These are phyloP conservation scores for Phaffia australis DNA, from an alignment of 768 basidiomycete species.

Conservation along the genomic window DNA sequence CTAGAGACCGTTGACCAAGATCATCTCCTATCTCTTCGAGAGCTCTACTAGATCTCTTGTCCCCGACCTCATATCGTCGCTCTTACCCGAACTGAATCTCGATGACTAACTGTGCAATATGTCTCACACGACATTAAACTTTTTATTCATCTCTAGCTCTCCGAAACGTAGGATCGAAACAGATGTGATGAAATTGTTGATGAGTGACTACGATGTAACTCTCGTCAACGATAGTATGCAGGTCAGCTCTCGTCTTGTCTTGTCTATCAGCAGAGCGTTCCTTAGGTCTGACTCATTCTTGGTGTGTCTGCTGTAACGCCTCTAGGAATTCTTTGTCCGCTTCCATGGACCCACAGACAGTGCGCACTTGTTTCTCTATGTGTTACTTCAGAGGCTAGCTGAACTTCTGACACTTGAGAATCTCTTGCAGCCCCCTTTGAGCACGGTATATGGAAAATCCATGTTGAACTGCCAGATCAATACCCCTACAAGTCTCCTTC, in stretches of 20 bases:
- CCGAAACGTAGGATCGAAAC: conserved; percentile 94
- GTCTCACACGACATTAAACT: too few species aligned
- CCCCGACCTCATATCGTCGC: too few species aligned
- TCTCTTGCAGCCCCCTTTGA: conserved; percentile 69
- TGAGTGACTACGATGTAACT: conserved; percentile 89
- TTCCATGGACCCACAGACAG: conserved; percentile 92
- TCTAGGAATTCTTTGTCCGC: conserved; percentile 78
- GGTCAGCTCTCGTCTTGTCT: conserved; percentile 9
- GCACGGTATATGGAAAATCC: conserved; percentile 98
- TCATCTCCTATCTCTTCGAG: too few species aligned
- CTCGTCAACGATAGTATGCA: conserved; percentile 98
- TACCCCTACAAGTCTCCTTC: conserved; percentile 98
- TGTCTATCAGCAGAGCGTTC: neutral
- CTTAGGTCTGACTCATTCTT: neutral
- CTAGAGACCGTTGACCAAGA: too few species aligned
- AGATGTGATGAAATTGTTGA: conserved; percentile 92
- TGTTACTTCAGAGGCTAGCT: neutral
- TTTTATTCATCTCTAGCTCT: conserved; percentile 47
- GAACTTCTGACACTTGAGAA: conserved; percentile 1
- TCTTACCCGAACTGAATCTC: too few species aligned
- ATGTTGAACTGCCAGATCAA: conserved; percentile 95
- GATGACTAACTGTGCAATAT: too few species aligned
- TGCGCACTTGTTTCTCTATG: conserved; percentile 41
- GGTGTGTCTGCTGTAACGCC: neutral
- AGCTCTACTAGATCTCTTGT: too few species aligned